A percentile compares a stretch with the other conserved stretches of the same genome.
These are phyloP conservation scores for Leccinum sublutescens DNA, from an alignment of 768 basidiomycete genomes.

Conservation along the genomic window DNA sequence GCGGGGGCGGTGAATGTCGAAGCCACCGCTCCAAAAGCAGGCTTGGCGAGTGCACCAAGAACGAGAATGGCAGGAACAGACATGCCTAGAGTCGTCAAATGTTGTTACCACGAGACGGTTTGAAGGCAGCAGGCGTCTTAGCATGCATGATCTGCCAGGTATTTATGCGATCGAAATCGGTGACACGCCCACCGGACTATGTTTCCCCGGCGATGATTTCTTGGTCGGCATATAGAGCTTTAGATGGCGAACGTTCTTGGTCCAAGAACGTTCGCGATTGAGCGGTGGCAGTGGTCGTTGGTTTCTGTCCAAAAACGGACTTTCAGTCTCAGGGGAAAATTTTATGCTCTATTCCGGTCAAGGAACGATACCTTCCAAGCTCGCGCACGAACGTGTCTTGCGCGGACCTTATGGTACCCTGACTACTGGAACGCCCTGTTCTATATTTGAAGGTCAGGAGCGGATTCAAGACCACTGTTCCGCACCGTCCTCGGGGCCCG, in stretches of 20 bases:
- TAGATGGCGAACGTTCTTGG: background rate
- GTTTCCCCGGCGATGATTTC: background rate
- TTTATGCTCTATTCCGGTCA: background rate
- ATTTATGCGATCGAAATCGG: conserved; percentile 5
- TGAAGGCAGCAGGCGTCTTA: background rate
- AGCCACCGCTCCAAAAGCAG: conserved; percentile 18
- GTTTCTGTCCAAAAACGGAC: background rate
- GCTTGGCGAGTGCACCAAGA: conserved; percentile 14
- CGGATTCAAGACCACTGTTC: background rate
- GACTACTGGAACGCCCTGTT: background rate
- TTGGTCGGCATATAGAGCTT: background rate
- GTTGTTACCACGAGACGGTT: background rate
- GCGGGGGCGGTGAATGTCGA: conserved; percentile 23
- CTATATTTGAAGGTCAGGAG: background rate
- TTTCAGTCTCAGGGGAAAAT: background rate
- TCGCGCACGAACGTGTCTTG: conserved; percentile 11
- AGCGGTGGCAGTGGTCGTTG: background rate
- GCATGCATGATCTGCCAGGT: background rate
- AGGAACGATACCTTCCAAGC: background rate
- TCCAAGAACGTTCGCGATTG: background rate
- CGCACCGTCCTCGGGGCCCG: background rate
- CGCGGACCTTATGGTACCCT: background rate
- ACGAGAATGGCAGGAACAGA: conserved; percentile 10
- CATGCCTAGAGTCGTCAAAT: conserved; percentile 3
- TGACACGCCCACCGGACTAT: background rate